Evolutionary conservation across 106 monocot genomes (phyloP).

Genomic region (Dendrobium nobile): DNA sequence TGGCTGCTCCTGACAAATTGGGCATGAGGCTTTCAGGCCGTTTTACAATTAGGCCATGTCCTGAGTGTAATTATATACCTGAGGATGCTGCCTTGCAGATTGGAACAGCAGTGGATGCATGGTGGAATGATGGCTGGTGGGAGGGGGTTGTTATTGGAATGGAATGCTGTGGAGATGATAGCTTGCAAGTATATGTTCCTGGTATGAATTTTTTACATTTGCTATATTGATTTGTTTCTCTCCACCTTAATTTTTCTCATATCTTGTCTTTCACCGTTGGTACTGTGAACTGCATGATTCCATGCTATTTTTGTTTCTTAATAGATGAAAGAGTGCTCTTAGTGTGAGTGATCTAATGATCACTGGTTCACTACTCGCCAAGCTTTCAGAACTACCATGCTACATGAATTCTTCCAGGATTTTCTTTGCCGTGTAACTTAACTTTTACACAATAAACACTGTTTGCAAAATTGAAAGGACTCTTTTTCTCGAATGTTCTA

Average conservation of each 20-base stretch:
- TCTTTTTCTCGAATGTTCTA: not conserved
- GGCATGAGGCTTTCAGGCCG: conserved; percentile 62
- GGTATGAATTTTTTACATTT: conserved; percentile 26
- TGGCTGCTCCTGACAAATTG: conserved; percentile 65
- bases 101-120: conserved; percentile 72
- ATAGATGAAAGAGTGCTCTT: not conserved
- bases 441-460: not conserved
- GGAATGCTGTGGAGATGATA: conserved; percentile 35
- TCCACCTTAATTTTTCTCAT: not conserved
- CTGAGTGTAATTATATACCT: conserved; percentile 17
- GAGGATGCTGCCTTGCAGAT: conserved; percentile 27
- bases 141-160: conserved; percentile 71
- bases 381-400: not conserved
- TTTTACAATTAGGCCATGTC: conserved; percentile 59
- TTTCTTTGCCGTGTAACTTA: not conserved
- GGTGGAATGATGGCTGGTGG: conserved; percentile 98
- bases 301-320: not conserved
- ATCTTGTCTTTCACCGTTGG: not conserved
- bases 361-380: not conserved
- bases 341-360: not conserved
- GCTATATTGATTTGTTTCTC: not conserved
- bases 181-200: conserved; percentile 74
- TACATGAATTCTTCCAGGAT: not conserved
- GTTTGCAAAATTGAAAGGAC: not conserved
- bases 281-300: not conserved